Evolutionary conservation across 139 green algal species (phyloP).

Genomic region (Auxenochlorella pyrenoidosa): DNA sequence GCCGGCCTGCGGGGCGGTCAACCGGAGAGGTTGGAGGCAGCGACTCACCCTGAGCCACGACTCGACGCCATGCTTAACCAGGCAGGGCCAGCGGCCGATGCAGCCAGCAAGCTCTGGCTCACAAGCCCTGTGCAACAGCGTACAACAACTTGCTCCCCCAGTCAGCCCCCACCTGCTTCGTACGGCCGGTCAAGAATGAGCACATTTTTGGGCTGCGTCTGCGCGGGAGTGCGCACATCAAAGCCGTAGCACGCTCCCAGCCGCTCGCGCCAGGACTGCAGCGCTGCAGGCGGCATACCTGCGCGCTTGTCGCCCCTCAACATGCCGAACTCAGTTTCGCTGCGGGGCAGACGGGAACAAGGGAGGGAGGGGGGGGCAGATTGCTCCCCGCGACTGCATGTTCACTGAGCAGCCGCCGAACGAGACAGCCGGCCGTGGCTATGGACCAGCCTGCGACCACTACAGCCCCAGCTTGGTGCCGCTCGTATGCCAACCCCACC

Average conservation of each 20-base stretch:
- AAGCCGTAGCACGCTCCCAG: background rate
- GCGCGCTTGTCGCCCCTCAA: background rate
- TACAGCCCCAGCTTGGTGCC: too few relatives aligned
- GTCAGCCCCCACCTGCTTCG: background rate
- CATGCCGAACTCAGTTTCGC: background rate
- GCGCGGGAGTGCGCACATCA: background rate
- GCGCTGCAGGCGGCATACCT: background rate
- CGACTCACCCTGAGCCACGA: too few relatives aligned
- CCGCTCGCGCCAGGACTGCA: slow-evolving; percentile 6
- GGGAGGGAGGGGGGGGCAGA: background rate
- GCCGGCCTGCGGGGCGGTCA: background rate
- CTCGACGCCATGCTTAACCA: too few relatives aligned
- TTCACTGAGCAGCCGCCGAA: background rate
- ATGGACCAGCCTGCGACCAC: too few relatives aligned
- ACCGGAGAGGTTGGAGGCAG: too few relatives aligned
- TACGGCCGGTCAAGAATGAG: background rate
- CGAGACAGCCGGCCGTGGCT: too few relatives aligned
- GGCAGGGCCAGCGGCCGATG: too few relatives aligned
- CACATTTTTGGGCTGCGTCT: background rate
- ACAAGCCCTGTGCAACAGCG: too few relatives aligned
- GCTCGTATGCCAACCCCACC: background rate
- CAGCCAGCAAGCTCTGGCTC: too few relatives aligned
- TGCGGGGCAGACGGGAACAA: background rate
- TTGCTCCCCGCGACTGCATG: background rate
- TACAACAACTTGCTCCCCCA: background rate